Conservation (phyloP, 768 basidiomycete species). For the Tylopilus vinaceipallidus region DNA sequence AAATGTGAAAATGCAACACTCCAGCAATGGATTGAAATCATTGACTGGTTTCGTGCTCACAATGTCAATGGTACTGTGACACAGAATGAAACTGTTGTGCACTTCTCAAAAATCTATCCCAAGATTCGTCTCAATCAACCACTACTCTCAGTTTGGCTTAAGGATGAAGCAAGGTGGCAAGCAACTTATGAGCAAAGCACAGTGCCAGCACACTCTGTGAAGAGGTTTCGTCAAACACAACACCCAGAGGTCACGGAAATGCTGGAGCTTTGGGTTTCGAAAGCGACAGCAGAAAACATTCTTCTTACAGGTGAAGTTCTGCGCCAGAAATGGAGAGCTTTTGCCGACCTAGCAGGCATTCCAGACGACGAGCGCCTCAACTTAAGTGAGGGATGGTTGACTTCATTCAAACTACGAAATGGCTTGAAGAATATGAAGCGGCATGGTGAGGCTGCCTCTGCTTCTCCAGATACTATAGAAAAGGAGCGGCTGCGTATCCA, state of each 20-base stretch:
- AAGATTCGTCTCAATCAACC: too few species aligned
- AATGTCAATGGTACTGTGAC: too few species aligned
- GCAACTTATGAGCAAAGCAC: too few species aligned
- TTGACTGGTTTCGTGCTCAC: too few species aligned
- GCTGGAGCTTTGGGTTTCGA: conserved; percentile 36
- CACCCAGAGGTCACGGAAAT: conserved; percentile 36
- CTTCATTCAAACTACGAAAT: not conserved
- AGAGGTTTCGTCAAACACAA: conserved; percentile 22
- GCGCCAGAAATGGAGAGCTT: conserved; percentile 6
- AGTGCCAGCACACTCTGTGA: not conserved
- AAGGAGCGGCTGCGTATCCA: not conserved
- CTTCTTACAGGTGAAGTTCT: conserved; percentile 30
- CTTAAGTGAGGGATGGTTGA: conserved; percentile 35
- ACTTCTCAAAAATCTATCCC: too few species aligned
- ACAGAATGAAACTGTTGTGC: too few species aligned
- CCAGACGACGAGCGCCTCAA: conserved; percentile 32
- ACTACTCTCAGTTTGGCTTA: too few species aligned
- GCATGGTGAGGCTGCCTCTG: conserved; percentile 38
- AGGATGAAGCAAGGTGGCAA: too few species aligned
- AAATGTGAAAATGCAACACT: too few species aligned
- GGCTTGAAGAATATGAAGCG: conserved; percentile 17
- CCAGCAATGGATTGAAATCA: too few species aligned
- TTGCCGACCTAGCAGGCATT: conserved; percentile 21
- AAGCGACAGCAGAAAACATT: conserved; percentile 38
- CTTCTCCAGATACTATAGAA: not conserved